phyloP scores from a whole-genome alignment of 192 early-diverging fungal genomes.

The Rhizophagus clarus region DNA sequence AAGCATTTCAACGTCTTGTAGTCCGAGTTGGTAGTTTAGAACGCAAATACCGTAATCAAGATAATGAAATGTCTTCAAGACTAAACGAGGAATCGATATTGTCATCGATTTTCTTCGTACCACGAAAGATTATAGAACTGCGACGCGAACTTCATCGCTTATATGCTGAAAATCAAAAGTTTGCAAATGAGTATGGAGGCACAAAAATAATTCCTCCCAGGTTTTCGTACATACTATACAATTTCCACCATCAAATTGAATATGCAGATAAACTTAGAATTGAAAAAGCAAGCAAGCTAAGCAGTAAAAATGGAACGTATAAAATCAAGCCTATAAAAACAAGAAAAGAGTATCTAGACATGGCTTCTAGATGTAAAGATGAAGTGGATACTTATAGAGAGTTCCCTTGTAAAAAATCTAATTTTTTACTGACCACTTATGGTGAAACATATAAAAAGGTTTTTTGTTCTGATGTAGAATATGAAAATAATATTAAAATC shows the following conservation, averaged over 20 bases:
- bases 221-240: background rate
- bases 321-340: background rate
- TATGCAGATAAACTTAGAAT: background rate
- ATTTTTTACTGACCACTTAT: background rate
- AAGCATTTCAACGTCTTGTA: slow-evolving; percentile 7
- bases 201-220: background rate
- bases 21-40: background rate
- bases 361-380: background rate
- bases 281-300: background rate
- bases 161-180: background rate
- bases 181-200: background rate
- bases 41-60: background rate
- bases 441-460: background rate
- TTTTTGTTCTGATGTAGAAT: background rate
- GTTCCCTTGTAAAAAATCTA: background rate
- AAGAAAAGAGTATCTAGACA: background rate
- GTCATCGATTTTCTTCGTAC: background rate
- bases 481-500: background rate
- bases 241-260: background rate
- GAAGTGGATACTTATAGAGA: background rate
- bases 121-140: background rate
- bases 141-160: background rate
- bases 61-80: background rate
- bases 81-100: background rate
- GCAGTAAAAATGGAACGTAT: background rate